These are phyloP conservation scores for Vigna trinervia DNA, from an alignment of 306 rosid species.

Conservation along the genomic window DNA sequence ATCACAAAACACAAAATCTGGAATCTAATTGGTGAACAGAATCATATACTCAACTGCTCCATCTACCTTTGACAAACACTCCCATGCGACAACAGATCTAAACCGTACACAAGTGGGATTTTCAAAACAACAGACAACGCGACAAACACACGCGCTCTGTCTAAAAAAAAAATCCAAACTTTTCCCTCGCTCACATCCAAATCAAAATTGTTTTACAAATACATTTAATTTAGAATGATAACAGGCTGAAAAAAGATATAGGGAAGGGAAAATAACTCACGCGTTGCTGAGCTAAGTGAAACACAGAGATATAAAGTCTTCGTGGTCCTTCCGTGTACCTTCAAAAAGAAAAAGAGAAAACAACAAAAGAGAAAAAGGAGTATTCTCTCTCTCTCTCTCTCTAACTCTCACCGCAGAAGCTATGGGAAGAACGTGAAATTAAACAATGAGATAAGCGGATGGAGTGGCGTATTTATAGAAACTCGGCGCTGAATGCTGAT, in stretches of 20 bases:
- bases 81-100: conserved; percentile 62
- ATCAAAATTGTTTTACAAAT: conserved; percentile 7
- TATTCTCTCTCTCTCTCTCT: conserved; percentile 42
- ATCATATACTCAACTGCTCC: not conserved
- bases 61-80: conserved; percentile 9
- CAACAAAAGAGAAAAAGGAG: not conserved
- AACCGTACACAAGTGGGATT: not conserved
- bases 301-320: conserved; percentile 16
- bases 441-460: conserved; percentile 9
- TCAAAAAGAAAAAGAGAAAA: conserved; percentile 4
- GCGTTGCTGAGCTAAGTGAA: conserved; percentile 33
- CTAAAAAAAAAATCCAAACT: not conserved
- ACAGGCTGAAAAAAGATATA: not conserved
- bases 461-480: conserved; percentile 56
- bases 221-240: conserved; percentile 9
- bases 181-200: conserved; percentile 3
- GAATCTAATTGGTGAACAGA: conserved; percentile 3
- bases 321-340: conserved; percentile 38
- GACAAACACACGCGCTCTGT: conserved; percentile 20
- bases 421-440: conserved; percentile 33
- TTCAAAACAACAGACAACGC: conserved; percentile 30
- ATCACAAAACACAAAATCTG: conserved; percentile 33
- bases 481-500: conserved; percentile 31
- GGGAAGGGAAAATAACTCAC: conserved; percentile 47
- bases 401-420: conserved; percentile 37